Conservation (phyloP, 352 stramenopile genomes). For the Pythium dissimile region DNA sequence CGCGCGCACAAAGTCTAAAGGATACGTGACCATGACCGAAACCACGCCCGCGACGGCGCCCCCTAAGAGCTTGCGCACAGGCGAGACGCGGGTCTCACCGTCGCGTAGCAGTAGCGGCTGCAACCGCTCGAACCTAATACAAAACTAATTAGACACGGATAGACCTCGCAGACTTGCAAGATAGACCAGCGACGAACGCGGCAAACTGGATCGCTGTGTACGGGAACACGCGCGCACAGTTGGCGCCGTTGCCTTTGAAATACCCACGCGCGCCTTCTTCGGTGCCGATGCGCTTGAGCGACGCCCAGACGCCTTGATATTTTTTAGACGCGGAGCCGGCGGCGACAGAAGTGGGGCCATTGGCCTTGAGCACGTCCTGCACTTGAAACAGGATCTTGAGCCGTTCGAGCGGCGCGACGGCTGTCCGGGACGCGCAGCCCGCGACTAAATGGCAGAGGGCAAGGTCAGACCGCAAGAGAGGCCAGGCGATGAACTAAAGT, state of each 20-base stretch:
- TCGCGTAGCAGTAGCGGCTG: constrained; percentile 46
- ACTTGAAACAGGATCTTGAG: constrained; percentile 83
- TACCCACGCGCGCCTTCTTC: constrained; percentile 63
- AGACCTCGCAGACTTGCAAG: no score
- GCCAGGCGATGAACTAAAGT: not conserved
- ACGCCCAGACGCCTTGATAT: constrained; percentile 55
- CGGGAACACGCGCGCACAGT: constrained; percentile 74
- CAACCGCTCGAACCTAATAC: constrained; percentile 47
- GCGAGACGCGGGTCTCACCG: constrained; percentile 33
- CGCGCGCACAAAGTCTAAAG: constrained; percentile 70
- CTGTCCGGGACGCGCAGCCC: constrained; percentile 62
- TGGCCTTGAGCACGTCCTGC: constrained; percentile 45
- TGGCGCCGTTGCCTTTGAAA: constrained; percentile 79
- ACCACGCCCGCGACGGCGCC: constrained; percentile 61
- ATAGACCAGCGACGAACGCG: constrained; percentile 21
- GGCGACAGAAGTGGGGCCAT: not conserved
- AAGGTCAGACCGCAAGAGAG: not conserved
- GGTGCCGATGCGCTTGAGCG: constrained; percentile 53
- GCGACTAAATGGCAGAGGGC: constrained; percentile 35
- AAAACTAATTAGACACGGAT: not conserved
- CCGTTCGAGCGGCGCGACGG: constrained; percentile 66
- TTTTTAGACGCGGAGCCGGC: constrained; percentile 24
- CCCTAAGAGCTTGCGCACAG: constrained; percentile 49
- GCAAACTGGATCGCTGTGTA: constrained; percentile 81
- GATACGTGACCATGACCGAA: constrained; percentile 69